Evolutionary conservation across 1,284 basidiomycete species (phyloP), one percentile per base, ranked within the genome.

Genomic region (Xerocomus amazonicus): DNA sequence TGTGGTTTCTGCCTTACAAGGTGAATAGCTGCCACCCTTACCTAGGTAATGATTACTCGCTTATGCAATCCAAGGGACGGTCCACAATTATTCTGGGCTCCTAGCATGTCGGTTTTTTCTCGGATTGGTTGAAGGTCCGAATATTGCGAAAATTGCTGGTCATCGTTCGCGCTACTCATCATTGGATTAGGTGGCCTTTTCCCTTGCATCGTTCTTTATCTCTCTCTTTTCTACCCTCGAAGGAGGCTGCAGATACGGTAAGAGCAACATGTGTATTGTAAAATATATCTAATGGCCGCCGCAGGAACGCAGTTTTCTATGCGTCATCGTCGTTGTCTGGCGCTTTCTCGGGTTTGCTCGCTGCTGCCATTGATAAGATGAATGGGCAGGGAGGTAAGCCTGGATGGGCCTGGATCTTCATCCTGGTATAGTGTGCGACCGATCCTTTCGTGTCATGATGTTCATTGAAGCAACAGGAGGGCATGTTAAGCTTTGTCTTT

Each of bases 41-140:
- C 33, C 4, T 38, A 19, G 47, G 28, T 23, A 33, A 32, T 16
- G 10, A 38, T 47, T 12, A 65, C 17, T 34, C 38, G 31, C 33
- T 51, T 2, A 52, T 42, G 4, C 9, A 28, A 40, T 1, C 13
- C 5, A 49, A 81, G 81, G 85, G 10, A 58, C 77, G 3, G 79
- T 86, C 4, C 69, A 63, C 27, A 72, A 62, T 23, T 84, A 83
- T 55, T 52, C 65, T 2, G 79, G 79, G 7, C 70, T 88, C 0
- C 68, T 85, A 9, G 76, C 71, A 2, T 79, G 78, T 43, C 76
- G 84, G 4, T 83, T 86, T 67, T 83, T 85, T 63, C 69, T 87
- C 10, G 84, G 84, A 5, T 60, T 84, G 16, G 57, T 79, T 37
- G 82, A 86, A 72, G 83, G 80, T 75, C 54, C 9, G 54, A n/a